Base-by-base conservation (phyloP, 495 filamentous ascomycete genomes). In the Neurospora sp. region DNA sequence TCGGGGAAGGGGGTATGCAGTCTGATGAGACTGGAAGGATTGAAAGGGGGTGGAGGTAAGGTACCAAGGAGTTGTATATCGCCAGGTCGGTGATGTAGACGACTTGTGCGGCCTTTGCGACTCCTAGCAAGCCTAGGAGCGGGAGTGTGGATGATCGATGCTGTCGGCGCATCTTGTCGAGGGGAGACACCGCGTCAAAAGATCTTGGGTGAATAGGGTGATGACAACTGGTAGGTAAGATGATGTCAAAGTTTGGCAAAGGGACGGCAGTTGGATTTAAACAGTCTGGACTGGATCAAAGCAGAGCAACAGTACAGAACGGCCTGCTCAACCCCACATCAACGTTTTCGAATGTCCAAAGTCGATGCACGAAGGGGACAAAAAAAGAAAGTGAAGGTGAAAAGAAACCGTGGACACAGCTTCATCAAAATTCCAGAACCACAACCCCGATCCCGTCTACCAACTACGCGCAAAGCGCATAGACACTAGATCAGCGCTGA, bases 1-100 rank as follows among this genome's bases (percentile, higher is more conserved):
- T 9, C 3, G 39, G 2, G 31, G 8, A 12, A n/a, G 5, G 11
- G 27, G 31, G 4, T 4, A 35, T 61, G 53, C 27, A 35, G 40
- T 73, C 46, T n/a, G 27, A 18, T 0, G 27, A 0, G 0, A 35
- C 22, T 22, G 14, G 11, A 31, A 61, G 11, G 27, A 1, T 18
- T 31, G 16, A 2, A 35, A 20, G 48, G 38, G 27, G 16, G 16
- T 1, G 8, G 16, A 9, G 70, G 14, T 12, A 35, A n/a, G 40
- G 71, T 82, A 85, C 84, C 74, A 86, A 74, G 22, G 79, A 75
- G 61, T 79, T 82, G 72, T 77, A 85, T 59, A 83, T 78, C 9
- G 77, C 74, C 0, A 85, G 79, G 72, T 85, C 84, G 1, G 84
- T 85, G 70, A 86, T 80, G 70, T 84, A 85, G 40, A 79, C 80